These are phyloP conservation scores for Yarrowia sp. DNA, from an alignment of 805 yeast genomes.

Conservation along the genomic window DNA sequence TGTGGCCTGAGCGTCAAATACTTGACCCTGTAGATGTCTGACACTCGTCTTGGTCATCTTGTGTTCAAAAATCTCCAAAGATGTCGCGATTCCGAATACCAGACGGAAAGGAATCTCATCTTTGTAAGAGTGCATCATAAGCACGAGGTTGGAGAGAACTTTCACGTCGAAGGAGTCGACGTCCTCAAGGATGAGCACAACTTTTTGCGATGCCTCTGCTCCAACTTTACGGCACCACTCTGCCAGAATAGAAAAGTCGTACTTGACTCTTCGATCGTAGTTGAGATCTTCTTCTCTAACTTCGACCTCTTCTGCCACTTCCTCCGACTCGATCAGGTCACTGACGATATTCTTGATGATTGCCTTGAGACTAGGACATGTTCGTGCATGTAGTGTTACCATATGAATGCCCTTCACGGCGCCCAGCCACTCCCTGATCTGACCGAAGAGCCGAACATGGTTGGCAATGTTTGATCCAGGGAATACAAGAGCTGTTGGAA, in stretches of 20 bases:
- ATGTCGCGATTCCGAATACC: conserved; percentile 50
- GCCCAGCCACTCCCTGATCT: conserved; percentile 42
- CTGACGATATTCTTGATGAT: conserved; percentile 49
- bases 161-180: conserved; percentile 51
- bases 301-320: conserved; percentile 40
- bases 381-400: conserved; percentile 50
- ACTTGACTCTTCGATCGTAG: conserved; percentile 50
- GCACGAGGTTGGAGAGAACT: conserved; percentile 47
- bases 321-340: conserved; percentile 45
- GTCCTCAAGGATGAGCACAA: conserved; percentile 50
- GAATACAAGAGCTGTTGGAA: conserved; percentile 47
- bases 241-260: conserved; percentile 50
- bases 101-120: conserved; percentile 49
- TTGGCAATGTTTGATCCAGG: conserved; percentile 51
- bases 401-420: conserved; percentile 30
- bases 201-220: background rate
- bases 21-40: conserved; percentile 44
- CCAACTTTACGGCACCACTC: conserved; percentile 47
- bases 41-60: conserved; percentile 47
- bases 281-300: conserved; percentile 41
- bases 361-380: conserved; percentile 50
- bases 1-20: conserved; percentile 45
- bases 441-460: conserved; percentile 47
- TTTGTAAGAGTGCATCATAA: conserved; percentile 49
- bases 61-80: conserved; percentile 50